Evolutionary conservation across 768 basidiomycete genomes (phyloP).

Genomic region (Psilocybe sp.): DNA sequence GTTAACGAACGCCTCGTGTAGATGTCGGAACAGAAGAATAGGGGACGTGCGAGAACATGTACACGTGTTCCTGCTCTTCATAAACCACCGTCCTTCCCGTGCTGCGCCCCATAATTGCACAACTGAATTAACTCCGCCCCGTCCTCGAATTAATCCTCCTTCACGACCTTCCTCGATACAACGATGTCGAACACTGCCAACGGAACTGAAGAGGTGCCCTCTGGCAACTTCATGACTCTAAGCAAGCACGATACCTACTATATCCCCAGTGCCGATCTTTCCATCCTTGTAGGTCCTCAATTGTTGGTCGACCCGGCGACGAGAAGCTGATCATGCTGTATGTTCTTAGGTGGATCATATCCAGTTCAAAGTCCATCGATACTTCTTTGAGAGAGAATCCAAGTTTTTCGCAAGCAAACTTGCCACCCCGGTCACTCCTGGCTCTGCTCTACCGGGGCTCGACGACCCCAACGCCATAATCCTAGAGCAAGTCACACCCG

Average conservation of each 20-base stretch:
- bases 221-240: slow-evolving; percentile 14
- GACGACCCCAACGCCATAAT: slow-evolving; percentile 40
- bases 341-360: slow-evolving; percentile 50
- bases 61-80: too few species aligned
- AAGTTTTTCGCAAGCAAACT: slow-evolving; percentile 39
- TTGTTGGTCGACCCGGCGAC: not conserved
- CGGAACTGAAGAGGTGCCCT: slow-evolving; percentile 14
- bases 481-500: slow-evolving; percentile 29
- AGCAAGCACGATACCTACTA: slow-evolving; percentile 41
- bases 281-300: slow-evolving; percentile 42
- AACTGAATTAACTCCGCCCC: too few species aligned
- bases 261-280: slow-evolving; percentile 50
- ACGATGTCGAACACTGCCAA: not conserved
- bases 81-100: too few species aligned
- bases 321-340: not conserved
- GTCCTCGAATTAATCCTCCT: too few species aligned
- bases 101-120: too few species aligned
- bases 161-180: not conserved
- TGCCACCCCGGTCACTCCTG: slow-evolving; percentile 25
- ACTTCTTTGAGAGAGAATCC: slow-evolving; percentile 65
- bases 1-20: too few species aligned
- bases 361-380: slow-evolving; percentile 56
- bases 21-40: too few species aligned
- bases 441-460: slow-evolving; percentile 30
- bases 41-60: too few species aligned